Conservation (phyloP, 2,329 filamentous ascomycete genomes). For the Verticillium zaregamsianum region DNA sequence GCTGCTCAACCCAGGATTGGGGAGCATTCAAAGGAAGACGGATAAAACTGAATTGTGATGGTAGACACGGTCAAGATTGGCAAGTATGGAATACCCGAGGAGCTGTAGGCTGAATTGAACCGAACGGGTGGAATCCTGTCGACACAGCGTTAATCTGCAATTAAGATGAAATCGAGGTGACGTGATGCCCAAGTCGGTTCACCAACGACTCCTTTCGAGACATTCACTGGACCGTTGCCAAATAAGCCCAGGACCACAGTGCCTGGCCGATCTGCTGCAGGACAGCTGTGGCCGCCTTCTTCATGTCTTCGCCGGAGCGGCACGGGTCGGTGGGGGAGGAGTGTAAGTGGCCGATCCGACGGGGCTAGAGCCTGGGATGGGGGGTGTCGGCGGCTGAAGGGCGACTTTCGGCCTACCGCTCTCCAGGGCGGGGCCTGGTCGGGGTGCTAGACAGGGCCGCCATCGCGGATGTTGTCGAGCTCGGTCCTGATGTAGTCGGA, state of each 20-base stretch:
- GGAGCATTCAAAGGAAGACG: background rate
- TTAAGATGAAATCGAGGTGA: background rate
- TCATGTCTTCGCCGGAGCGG: background rate
- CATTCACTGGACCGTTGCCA: background rate
- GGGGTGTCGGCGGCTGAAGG: no score
- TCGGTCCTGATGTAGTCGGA: slow-evolving; percentile 28
- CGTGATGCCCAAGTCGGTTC: background rate
- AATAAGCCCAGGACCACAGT: background rate
- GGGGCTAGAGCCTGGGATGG: no score
- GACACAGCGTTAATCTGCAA: background rate
- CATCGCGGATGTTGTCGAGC: no score
- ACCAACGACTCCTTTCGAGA: background rate
- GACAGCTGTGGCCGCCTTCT: background rate
- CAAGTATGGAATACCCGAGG: background rate
- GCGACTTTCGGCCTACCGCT: no score
- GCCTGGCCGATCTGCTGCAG: background rate
- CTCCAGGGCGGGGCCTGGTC: no score
- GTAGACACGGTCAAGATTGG: background rate
- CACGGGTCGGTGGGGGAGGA: no score
- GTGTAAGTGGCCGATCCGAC: no score
- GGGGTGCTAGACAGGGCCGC: no score
- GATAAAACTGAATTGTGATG: background rate
- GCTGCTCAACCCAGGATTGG: no score
- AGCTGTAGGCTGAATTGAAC: background rate
- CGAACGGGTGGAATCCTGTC: background rate